These are phyloP conservation scores for Lepidium africanum DNA, from an alignment of 345 rosid genomes.

Conservation along the genomic window DNA sequence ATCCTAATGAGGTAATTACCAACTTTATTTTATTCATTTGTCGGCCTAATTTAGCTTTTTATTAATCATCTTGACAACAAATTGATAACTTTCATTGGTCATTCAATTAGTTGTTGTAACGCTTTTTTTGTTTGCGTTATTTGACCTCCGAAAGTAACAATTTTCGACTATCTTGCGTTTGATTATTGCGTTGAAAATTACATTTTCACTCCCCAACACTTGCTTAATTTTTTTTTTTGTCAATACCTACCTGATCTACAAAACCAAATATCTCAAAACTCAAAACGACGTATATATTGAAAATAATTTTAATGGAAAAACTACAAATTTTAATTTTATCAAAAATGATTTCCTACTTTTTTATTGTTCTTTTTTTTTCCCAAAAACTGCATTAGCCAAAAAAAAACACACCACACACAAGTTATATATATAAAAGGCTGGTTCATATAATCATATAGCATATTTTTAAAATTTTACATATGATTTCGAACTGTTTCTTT, in stretches of 20 bases:
- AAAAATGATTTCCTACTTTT: too few species aligned
- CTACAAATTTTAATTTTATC: too few species aligned
- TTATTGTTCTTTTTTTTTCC: too few species aligned
- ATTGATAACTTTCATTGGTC: conserved; percentile 1
- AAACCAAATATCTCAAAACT: too few species aligned
- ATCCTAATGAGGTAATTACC: conserved; percentile 21
- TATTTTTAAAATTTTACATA: neutral
- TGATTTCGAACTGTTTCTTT: neutral
- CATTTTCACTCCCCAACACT: too few species aligned
- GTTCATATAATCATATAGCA: neutral
- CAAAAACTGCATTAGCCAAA: too few species aligned
- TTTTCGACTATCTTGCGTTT: neutral
- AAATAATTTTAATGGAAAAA: too few species aligned
- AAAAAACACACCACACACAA: too few species aligned
- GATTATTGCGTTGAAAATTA: neutral
- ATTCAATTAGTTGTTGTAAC: conserved; percentile 14
- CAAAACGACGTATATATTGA: too few species aligned
- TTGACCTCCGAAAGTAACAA: neutral
- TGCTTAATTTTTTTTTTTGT: too few species aligned
- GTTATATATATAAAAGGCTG: neutral
- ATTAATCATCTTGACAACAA: neutral
- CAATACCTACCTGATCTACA: too few species aligned
- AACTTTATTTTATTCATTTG: conserved; percentile 4
- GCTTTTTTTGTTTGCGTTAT: neutral
- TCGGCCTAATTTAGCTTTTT: conserved; percentile 15